A percentile compares a stretch with the other conserved stretches of the same genome.
These are phyloP conservation scores for Scalesia atractyloides DNA, from an alignment of 129 eudicot species.

Conservation along the genomic window DNA sequence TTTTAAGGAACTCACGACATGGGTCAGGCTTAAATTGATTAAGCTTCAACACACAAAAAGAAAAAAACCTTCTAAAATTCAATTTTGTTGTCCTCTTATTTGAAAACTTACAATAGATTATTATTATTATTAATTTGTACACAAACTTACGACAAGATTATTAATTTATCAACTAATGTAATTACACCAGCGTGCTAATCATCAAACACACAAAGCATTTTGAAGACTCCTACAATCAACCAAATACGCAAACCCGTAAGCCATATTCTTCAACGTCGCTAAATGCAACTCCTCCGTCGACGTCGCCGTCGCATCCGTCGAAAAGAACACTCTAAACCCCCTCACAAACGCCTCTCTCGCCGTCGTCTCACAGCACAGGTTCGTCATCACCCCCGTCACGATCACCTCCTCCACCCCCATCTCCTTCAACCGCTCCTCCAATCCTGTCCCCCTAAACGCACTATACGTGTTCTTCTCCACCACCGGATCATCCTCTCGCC, in stretches of 20 bases:
- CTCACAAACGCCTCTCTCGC: slow-evolving; percentile 89
- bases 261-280: slow-evolving; percentile 84
- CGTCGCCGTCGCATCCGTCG: slow-evolving; percentile 83
- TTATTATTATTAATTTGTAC: no score
- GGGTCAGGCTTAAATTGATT: no score
- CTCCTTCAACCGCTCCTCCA: slow-evolving; percentile 67
- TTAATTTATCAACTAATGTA: no score
- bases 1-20: no score
- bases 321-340: slow-evolving; percentile 87
- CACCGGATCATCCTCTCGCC: slow-evolving; percentile 47
- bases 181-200: no score
- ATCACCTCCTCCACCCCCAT: slow-evolving; percentile 89
- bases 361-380: slow-evolving; percentile 87
- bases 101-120: no score
- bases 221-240: slow-evolving; percentile 61
- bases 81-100: no score
- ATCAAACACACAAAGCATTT: slow-evolving; percentile 40
- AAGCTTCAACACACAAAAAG: no score
- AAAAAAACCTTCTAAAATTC: no score
- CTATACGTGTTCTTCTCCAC: slow-evolving; percentile 79
- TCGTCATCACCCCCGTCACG: slow-evolving; percentile 91
- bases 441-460: slow-evolving; percentile 63
- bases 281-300: slow-evolving; percentile 56
- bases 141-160: no score
- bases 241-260: slow-evolving; percentile 83